Conservation (phyloP, 78 protist species). For the slime mould (Dictyostelium discoideum) region dicty_2.7 NC_007088.5:1739501-1740000, state of each 20-base stretch:
- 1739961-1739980: background rate
- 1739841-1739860: background rate
- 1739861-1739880: background rate
- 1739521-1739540: background rate
- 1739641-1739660: background rate
- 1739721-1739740: background rate
- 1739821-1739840: background rate
- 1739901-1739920: conserved; percentile 13
- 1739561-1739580: background rate
- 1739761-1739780: conserved; percentile 40
- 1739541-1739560: conserved; percentile 6
- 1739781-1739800: background rate
- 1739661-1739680: background rate
- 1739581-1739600: background rate
- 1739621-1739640: too few relatives aligned
- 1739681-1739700: conserved; percentile 22
- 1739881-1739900: conserved; percentile 19
- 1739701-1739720: background rate
- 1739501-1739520: conserved; percentile 24
- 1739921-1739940: background rate
- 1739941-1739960: background rate
- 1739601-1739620: background rate
- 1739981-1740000: background rate
- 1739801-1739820: background rate
- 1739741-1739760: background rate